Evolutionary conservation across 2,329 filamentous ascomycete genomes (phyloP), one percentile per base, ranked within the genome.

Genomic region (Calonectria fujianensis): DNA sequence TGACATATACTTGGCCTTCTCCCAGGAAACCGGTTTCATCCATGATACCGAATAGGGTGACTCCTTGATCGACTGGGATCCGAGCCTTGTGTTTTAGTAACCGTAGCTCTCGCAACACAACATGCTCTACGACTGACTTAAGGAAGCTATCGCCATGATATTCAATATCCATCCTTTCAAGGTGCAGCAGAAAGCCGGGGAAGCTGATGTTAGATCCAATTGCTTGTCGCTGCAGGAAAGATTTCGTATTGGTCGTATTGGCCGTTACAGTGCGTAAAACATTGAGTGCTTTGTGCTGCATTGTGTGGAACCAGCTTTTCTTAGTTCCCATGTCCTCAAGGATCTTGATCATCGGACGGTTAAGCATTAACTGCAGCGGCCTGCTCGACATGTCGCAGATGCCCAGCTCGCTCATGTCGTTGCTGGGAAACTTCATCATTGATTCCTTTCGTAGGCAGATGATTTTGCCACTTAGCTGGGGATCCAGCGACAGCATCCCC

Each of bases 341-440:
- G 7, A 97, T 95, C 82, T 97, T 97, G 85, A 97, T 95, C 75
- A 96, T 88, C 77, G 95, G 94, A 0, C 94, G 92, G 80, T 97
- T 97, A 1, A 97, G 88, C 24, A 92, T 91, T 77, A 96, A 88
- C 0, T 90, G 90, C 9, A 96, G 88, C 0, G 94, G 93, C 66
- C 89, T 91, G 48, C 91, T 91, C 0, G 92, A 92, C 52, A 91
- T 89, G 61, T 93, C 94, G 80, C 94, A 96, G 57, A 96, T 94
- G 74, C 94, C 94, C 1, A 96, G 86, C 66, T 93, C 89, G 6
- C 82, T 82, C 2, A 82, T 85, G 50, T 90, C 88, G 0, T 85
- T 80, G 67, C 91, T 92, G 1, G 88, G 82, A 76, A 97, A 98
- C 79, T 98, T 98, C 71, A 91, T 88, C 95, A 98, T 98, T 6